Evolutionary conservation across 805 yeast genomes (phyloP), one percentile per base, ranked within the genome.

Genomic region (Yamadazyma ubonensis): DNA sequence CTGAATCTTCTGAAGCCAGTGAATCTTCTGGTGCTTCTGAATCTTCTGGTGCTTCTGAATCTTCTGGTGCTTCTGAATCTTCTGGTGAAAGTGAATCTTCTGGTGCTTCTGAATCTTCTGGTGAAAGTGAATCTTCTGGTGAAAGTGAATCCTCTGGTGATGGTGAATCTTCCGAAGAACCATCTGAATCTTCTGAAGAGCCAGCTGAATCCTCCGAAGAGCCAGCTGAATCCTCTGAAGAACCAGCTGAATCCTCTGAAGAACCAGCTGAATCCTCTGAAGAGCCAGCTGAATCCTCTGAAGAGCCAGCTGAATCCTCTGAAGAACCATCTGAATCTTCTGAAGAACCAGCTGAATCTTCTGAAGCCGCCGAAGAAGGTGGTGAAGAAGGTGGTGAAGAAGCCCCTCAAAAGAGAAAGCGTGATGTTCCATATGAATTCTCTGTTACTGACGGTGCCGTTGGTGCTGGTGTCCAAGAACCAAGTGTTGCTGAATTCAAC

Each of bases 21-120:
- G 37, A 20, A 36, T 40, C 15, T 57, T 60, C 42, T 53, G 42
- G 38, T 63, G 63, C 38, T 49, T 54, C 31, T 51, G 50, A 41
- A 50, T 56, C 47, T 39, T 59, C 37, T 18, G 65, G 60, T 40
- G 62, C 63, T n/a, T 55, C 57, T 45, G 23, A 44, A 10, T 58
- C 57, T 42, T 55, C 65, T 18, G 27, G 46, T 16, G 16, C 31
- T 6, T 14, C 19, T 28, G 31, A 28, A 14, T 28, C 31, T 28
- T 15, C 17, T n/a, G 31, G 6, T 12, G 31, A 17, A 6, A 28
- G 31, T 28, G 31, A 28, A 28, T 28, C 26, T 6, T 23, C 31
- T 28, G 18, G 18, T 12, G 31, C 31, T 15, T 14, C 19, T 8
- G 31, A 28, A 14, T 28, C 31, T 14, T 28, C 31, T 3, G 19